Base-by-base conservation (phyloP, 257 asterid species). In the Striga asiatica region DNA sequence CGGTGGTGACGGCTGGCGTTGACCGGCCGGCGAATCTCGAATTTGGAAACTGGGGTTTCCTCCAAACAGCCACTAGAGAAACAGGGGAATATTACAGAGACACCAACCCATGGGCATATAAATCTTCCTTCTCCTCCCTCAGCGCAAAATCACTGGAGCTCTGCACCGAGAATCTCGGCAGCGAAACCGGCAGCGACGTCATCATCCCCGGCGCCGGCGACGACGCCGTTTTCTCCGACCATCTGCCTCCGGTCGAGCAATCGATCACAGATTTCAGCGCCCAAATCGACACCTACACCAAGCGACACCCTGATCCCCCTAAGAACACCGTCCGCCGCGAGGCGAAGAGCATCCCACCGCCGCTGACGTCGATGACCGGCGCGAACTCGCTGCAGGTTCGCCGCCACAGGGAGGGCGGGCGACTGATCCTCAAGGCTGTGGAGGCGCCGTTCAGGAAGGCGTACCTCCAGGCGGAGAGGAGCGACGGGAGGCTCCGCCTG, bases 141-240 rank as follows among this genome's bases (percentile, higher is more conserved):
- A 84, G 79, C 49, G 72, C 72, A 0, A 69, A 72, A 41, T 82
- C 95, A 60, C 75, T 89, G n/a, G 71, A 79, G 37, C 21, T 89
- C 11, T 89, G 97, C 78, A 89, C 95, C 4, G 97, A 89, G 29
- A 81, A 75, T 47, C 45, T 89, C 0, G 97, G 97, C 0, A 81
- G 88, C 52, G 97, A 89, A 37, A 76, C 87, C n/a, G 95, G 97
- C 5, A 69, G 66, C 19, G 93, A 85, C 27, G 69, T 20, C 9
- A 2, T 18, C 50, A 46, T 73, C 9, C 4, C 7, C 2, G 41
- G n/a, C 27, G 50, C 5, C 14, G 27, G n/a, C 61, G 93, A 73
- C 67, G 2, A 54, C 74, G 51, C 57, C 83, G 75, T 79, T 71
- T 45, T 76, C 68, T 64, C 50, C 27, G 3, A 27, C 80, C 5